Conservation (phyloP, 352 stramenopile species). For the Pythium dissotocum region DNA sequence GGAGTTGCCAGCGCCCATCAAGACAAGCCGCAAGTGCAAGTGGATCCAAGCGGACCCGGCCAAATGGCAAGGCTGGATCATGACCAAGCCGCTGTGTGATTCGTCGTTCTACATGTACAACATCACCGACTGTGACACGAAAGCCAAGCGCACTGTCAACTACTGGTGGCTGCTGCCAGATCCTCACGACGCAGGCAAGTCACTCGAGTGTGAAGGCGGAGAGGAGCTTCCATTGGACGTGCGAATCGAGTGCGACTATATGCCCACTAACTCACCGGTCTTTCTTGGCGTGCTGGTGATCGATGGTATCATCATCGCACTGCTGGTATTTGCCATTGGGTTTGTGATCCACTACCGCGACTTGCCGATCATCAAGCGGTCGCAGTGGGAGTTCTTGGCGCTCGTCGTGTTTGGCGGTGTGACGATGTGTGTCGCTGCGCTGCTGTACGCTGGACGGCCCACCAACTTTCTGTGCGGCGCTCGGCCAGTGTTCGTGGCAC, state of each 20-base stretch:
- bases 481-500: constrained; percentile 23
- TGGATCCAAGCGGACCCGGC: constrained; percentile 35
- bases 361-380: constrained; percentile 56
- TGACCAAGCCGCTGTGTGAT: constrained; percentile 33
- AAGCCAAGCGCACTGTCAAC: constrained; percentile 27
- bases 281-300: constrained; percentile 31
- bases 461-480: constrained; percentile 33
- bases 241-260: constrained; percentile 38
- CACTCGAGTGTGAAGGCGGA: constrained; percentile 39
- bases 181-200: constrained; percentile 18
- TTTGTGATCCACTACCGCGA: constrained; percentile 32
- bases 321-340: constrained; percentile 16
- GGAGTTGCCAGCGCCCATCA: constrained; percentile 12
- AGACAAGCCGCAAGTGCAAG: constrained; percentile 29
- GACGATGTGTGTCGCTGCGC: constrained; percentile 38
- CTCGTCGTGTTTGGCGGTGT: constrained; percentile 49
- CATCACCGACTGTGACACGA: constrained; percentile 31
- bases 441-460: constrained; percentile 43
- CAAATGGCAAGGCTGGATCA: constrained; percentile 31
- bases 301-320: constrained; percentile 3
- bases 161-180: constrained; percentile 42
- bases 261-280: constrained; percentile 20
- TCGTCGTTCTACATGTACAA: constrained; percentile 41
- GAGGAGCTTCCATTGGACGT: constrained; percentile 28
- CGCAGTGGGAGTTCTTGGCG: constrained; percentile 58